Base-by-base conservation (phyloP, 306 rosid genomes). In the Prunus armeniaca region DNA sequence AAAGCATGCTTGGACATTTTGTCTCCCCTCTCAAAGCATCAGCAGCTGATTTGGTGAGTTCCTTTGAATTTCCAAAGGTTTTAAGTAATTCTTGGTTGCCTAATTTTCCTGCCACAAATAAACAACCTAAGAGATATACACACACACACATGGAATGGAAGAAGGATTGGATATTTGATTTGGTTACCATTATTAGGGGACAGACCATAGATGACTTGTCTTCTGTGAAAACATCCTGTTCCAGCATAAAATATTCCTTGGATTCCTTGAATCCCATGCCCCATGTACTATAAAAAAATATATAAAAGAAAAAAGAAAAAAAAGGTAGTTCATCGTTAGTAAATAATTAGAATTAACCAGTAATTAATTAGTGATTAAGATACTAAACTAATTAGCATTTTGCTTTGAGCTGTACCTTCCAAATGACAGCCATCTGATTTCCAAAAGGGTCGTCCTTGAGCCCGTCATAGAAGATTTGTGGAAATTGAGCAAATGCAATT, bases 371-470 rank as follows among this genome's bases (percentile, higher is more conserved):
- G 41, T 34, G 9, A 34, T 6, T 7, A 38, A 7, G 62, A 56
- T 51, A 17, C 62, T 19, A 56, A 56, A 56, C 22, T 56, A 11
- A 20, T 56, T 56, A 1, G 9, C 9, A 7, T n/a, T 38, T 38
- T 38, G 9, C 9, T 38, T 38, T 7, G 9, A 12, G 11, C 13
- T 56, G 62, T 20, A 91, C 91, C 81, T 45, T 12, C 58, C n/a
- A 79, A 3, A 32, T 0, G 38, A 86, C 75, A 9, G 20, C 68
- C 1, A 76, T 30, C 49, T 89, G 97, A 79, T 88, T 89, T 64
- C 93, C 98, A 15, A 81, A 89, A 2, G 93, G 88, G 28, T 93
- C 97, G 24, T 93, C 96, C 62, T 93, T 85, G 0, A 84, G 52
- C 5, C 80, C 83, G 38, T 84, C 91, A 5, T 85, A 87, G 74